Base-by-base conservation (phyloP, 2,329 filamentous ascomycete genomes). In the Cercospora sesami region DNA sequence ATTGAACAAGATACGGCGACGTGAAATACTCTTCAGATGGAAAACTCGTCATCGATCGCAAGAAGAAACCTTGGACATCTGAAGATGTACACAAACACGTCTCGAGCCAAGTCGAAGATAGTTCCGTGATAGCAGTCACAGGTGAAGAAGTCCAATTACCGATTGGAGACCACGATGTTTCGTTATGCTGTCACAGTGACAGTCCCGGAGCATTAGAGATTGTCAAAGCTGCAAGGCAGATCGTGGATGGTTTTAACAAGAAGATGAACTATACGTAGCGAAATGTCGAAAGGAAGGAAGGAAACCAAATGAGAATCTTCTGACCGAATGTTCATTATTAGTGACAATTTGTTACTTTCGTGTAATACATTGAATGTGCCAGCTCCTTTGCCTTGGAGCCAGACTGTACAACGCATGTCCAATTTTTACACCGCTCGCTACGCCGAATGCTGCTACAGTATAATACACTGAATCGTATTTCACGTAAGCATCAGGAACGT, bases 11-110 rank as follows among this genome's bases (percentile, higher is more conserved):
- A 30, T 86, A 86, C 72, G 85, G 82, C 0, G 86, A 87, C 77
- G 85, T 87, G 14, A 86, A 86, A 72, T 87, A 86, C 67, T 83
- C 79, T 68, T 76, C 77, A 7, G 82, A 85, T 65, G 81, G 80
- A 12, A 85, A 79, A 65, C 75, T 87, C 45, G 82, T 87, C 2
- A 86, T 87, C 73, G 85, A 86, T 70, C 80, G 86, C 33, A 86
- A 87, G 79, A 88, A 87, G 79, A 86, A 87, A 80, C 74, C 81
- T 8, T 83, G 81, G 81, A 78, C 79, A 51, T 72, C 77, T 1
- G 80, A 81, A 51, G 81, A 83, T 63, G 79, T 75, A 7, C 77
- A 79, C 67, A 77, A 75, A 64, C 81, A 83, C 39, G 78, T 83
- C 55, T 75, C 74, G 26, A 75, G 74, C 21, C 81, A 82, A 64